Evolutionary conservation across 805 yeast species (phyloP).

Genomic region (Clavispora fructus): DNA sequence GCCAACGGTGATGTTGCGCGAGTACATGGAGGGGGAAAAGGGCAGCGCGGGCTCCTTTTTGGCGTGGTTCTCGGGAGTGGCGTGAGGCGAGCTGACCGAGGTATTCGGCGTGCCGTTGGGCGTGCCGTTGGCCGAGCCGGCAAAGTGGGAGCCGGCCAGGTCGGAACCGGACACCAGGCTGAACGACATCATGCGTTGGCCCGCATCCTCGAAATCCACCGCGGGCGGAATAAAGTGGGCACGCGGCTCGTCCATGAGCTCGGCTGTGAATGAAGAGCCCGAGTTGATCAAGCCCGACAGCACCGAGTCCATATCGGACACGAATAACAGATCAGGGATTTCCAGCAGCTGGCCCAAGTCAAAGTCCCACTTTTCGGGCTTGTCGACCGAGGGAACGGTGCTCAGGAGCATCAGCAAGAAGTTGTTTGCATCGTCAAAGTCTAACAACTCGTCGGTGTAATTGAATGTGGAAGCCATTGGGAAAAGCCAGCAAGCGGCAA

Average conservation of each 20-base stretch:
- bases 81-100: slow-evolving; percentile 3
- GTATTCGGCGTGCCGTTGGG: slow-evolving; percentile 5
- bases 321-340: neutral
- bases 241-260: neutral
- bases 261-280: neutral
- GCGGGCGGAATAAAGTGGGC: neutral
- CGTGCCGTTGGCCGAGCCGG: slow-evolving; percentile 2
- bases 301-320: neutral
- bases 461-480: neutral
- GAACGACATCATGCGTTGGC: slow-evolving; percentile 2
- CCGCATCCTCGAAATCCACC: neutral
- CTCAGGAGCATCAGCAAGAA: slow-evolving; percentile 10
- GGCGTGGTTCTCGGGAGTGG: slow-evolving; percentile 3
- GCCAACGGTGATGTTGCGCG: neutral
- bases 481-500: neutral
- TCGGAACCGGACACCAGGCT: slow-evolving; percentile 6
- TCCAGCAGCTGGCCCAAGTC: neutral
- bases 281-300: neutral
- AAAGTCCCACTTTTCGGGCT: slow-evolving; percentile 6
- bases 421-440: slow-evolving; percentile 12
- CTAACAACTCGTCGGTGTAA: slow-evolving; percentile 4
- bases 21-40: neutral
- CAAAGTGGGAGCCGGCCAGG: slow-evolving; percentile 4
- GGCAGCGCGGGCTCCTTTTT: slow-evolving; percentile 2
- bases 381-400: slow-evolving; percentile 10